Evolutionary conservation across 2,329 filamentous ascomycete genomes (phyloP), one percentile per base, ranked within the genome.

Genomic region (Neopestalotiopsis clavispora): DNA sequence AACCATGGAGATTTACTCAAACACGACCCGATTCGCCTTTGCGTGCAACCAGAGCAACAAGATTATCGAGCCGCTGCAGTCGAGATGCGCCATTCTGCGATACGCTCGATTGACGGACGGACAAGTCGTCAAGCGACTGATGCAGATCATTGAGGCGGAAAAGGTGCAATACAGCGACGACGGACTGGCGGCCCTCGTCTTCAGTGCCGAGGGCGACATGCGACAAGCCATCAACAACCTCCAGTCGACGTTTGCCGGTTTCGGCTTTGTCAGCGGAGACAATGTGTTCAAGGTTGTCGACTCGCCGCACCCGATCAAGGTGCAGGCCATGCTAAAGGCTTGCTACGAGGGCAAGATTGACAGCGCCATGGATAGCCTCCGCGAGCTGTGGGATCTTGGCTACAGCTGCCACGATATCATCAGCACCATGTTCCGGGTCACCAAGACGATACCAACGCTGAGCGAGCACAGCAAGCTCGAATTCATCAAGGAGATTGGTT

Each of bases 371-470:
- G 94, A 97, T 74, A 90, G 88, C 4, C 83, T 99, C 72, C 93
- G 94, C 74, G 96, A 98, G 83, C 86, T 99, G 57, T 99, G 96
- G 95, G 90, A 92, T 70, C 84, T 98, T 70, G 96, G 96, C 14
- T 99, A 99, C 83, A 97, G 94, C n/a, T 97, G 94, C 75, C 95
- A 99, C 83, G 96, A 99, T 80, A 97, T 99, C 75, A 97, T 99
- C 80, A 97, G 93, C 82, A 99, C 95, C 71, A 99, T 99, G 96
- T 98, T 99, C 86, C 91, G 92, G 77, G 96, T 99, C 70, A 98
- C 96, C 60, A 99, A 98, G 85, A 97, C 94, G 1, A 94, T 98
- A 69, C 93, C 94, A 1, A 94, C 92, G 1, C 84, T 99, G 68
- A 96, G 94, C 73, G 96, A 99, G 82, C 94, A 98, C 80, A 91